Conservation (phyloP, 1,284 basidiomycete genomes). For the Phlebopus sp. region DNA sequence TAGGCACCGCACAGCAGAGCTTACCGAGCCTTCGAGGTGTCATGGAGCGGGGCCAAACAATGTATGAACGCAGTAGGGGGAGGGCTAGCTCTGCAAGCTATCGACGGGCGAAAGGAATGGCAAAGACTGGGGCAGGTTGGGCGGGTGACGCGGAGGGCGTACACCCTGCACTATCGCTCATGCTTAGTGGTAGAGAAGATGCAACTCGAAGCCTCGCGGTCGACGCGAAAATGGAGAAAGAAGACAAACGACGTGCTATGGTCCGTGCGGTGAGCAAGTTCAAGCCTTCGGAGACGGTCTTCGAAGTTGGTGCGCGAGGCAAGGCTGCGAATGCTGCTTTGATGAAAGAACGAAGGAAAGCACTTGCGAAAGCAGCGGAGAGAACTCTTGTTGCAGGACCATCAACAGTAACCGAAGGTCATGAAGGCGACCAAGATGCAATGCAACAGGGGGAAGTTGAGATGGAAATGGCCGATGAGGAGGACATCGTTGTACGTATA, state of each 20-base stretch:
- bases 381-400: conserved; percentile 41
- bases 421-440: conserved; percentile 34
- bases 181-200: conserved; percentile 31
- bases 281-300: conserved; percentile 86
- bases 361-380: conserved; percentile 63
- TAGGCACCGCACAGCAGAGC: conserved; percentile 68
- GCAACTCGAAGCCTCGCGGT: conserved; percentile 25
- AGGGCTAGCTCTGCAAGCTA: conserved; percentile 88
- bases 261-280: conserved; percentile 81
- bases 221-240: conserved; percentile 32
- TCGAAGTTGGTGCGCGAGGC: conserved; percentile 83
- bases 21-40: conserved; percentile 79
- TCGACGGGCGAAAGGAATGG: conserved; percentile 86
- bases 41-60: conserved; percentile 85
- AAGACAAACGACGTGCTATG: conserved; percentile 64
- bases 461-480: conserved; percentile 73
- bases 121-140: conserved; percentile 69
- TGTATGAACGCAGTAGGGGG: conserved; percentile 93
- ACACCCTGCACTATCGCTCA: conserved; percentile 64
- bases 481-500: conserved; percentile 64
- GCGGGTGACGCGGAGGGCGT: conserved; percentile 60
- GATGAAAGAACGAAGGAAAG: conserved; percentile 89
- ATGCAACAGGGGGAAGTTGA: conserved; percentile 33
- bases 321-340: conserved; percentile 64
- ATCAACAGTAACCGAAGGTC: conserved; percentile 34